Conservation (phyloP, 108 stramenopile genomes). For the Skeletonema potamos region DNA sequence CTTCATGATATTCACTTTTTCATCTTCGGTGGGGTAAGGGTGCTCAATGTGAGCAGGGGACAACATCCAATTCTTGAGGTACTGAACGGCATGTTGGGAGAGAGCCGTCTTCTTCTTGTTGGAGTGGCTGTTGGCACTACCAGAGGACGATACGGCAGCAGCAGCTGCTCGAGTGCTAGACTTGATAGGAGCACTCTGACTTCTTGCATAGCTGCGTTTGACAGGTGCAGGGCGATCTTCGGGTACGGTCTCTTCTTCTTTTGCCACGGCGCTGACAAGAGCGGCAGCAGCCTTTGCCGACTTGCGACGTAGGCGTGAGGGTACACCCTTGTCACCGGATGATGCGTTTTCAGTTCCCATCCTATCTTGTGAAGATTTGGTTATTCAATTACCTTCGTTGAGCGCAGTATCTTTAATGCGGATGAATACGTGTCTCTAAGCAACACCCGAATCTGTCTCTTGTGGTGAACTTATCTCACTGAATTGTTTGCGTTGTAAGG, state of each 20-base stretch:
- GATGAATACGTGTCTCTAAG: neutral
- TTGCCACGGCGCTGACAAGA: slow-evolving; percentile 1
- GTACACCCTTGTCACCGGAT: neutral
- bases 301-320: slow-evolving; percentile 26
- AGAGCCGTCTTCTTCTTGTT: slow-evolving; percentile 38
- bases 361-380: neutral
- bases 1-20: slow-evolving; percentile 42
- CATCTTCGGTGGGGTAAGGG: slow-evolving; percentile 57
- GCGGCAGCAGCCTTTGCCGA: slow-evolving; percentile 31
- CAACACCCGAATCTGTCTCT: neutral
- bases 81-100: slow-evolving; percentile 38
- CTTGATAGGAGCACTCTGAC: neutral
- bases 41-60: slow-evolving; percentile 49
- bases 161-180: neutral
- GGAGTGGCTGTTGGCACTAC: neutral
- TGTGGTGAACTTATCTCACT: neutral
- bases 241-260: slow-evolving; percentile 1
- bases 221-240: neutral
- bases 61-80: slow-evolving; percentile 54
- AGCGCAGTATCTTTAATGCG: neutral
- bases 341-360: neutral
- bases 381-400: neutral
- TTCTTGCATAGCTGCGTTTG: slow-evolving; percentile 1
- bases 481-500: neutral
- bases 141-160: neutral